These are phyloP conservation scores for Saccharomyces hybrid DNA, from an alignment of 1,139 yeast genomes.

Conservation along the genomic window DNA sequence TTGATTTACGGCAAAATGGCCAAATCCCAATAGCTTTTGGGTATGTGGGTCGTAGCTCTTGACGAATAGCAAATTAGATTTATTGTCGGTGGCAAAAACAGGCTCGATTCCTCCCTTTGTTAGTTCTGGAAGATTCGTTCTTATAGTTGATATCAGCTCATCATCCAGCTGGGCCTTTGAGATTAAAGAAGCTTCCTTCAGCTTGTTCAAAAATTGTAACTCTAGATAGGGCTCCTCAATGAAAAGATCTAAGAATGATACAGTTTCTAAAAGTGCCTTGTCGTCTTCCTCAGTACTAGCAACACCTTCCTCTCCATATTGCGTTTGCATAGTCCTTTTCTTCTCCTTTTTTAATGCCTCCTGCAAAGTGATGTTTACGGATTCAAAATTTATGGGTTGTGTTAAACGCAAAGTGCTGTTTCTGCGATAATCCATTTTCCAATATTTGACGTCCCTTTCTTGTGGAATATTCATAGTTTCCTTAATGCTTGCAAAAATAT, in stretches of 20 bases:
- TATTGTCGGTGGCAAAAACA: slow-evolving; percentile 25
- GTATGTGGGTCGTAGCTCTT: slow-evolving; percentile 59
- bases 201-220: slow-evolving; percentile 14
- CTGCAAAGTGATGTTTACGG: slow-evolving; percentile 37
- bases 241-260: slow-evolving; percentile 19
- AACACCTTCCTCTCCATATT: not conserved
- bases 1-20: slow-evolving; percentile 53
- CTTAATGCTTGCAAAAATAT: slow-evolving; percentile 46
- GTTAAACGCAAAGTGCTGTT: slow-evolving; percentile 70
- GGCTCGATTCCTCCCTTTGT: slow-evolving; percentile 9
- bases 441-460: slow-evolving; percentile 44
- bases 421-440: slow-evolving; percentile 62
- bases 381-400: slow-evolving; percentile 38
- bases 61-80: slow-evolving; percentile 47
- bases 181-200: slow-evolving; percentile 12
- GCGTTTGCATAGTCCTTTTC: not conserved
- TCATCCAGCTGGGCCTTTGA: slow-evolving; percentile 11
- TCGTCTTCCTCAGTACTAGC: slow-evolving; percentile 12
- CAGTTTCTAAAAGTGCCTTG: slow-evolving; percentile 9
- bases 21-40: slow-evolving; percentile 54
- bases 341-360: slow-evolving; percentile 37
- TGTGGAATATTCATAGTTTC: slow-evolving; percentile 38
- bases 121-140: slow-evolving; percentile 14
- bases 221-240: slow-evolving; percentile 33
- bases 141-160: slow-evolving; percentile 17